Conservation (phyloP, 2,329 filamentous ascomycete genomes). For the Fusarium illudens region DNA sequence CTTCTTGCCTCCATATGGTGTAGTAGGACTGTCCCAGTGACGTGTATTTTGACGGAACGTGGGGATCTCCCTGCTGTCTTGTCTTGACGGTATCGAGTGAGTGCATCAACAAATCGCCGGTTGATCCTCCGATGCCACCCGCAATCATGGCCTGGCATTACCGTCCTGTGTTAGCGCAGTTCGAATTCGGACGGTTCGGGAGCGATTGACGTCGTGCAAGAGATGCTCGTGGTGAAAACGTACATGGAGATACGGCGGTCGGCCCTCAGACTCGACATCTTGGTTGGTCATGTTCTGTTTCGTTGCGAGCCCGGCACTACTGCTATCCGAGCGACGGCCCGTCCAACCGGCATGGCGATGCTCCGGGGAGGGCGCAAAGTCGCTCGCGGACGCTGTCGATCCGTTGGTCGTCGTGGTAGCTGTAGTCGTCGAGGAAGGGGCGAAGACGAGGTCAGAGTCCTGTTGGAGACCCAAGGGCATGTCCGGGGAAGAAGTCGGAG, state of each 20-base stretch:
- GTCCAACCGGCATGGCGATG: constrained; percentile 48
- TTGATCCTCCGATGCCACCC: constrained; percentile 90
- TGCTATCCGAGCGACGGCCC: constrained; percentile 40
- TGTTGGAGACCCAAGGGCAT: constrained; percentile 42
- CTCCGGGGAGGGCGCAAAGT: constrained; percentile 34
- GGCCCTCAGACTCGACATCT: constrained; percentile 53
- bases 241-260: constrained; percentile 56
- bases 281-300: constrained; percentile 48
- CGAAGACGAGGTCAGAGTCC: constrained; percentile 36
- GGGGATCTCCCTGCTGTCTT: constrained; percentile 93
- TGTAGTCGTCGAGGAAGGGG: constrained; percentile 27
- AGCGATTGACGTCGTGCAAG: neutral
- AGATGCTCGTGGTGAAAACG: constrained; percentile 28
- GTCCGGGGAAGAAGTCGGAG: constrained; percentile 21
- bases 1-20: constrained; percentile 93
- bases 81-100: constrained; percentile 99
- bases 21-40: constrained; percentile 90
- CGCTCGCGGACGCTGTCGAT: constrained; percentile 32
- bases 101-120: constrained; percentile 98
- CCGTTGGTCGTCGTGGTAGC: constrained; percentile 13
- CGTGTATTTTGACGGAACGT: constrained; percentile 90
- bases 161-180: constrained; percentile 30
- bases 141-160: constrained; percentile 84
- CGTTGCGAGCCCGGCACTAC: constrained; percentile 37
- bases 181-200: neutral